phyloP scores from a whole-genome alignment of 2,329 filamentous ascomycete genomes.

The Paecilomyces variotii region DNA sequence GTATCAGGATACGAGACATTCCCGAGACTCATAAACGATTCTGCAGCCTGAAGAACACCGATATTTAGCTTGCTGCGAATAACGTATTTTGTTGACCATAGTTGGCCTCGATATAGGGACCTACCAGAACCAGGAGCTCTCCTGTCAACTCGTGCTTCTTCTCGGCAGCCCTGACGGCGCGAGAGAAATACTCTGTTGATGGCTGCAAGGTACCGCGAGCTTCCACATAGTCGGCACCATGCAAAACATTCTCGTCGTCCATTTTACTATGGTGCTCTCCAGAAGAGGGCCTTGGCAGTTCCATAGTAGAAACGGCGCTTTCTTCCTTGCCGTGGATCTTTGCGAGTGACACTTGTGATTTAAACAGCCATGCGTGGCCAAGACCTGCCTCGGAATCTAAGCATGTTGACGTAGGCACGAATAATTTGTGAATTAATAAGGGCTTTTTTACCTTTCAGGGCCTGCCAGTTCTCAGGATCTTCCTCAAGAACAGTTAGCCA shows the following conservation, averaged over 20 bases:
- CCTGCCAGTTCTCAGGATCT: conserved; percentile 36
- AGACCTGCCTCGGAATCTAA: conserved; percentile 29
- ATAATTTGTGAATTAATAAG: neutral
- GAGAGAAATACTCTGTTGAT: neutral
- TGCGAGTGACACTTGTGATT: conserved; percentile 42
- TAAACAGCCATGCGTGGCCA: conserved; percentile 44
- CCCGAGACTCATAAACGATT: conserved; percentile 46
- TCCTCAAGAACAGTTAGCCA: conserved; percentile 39
- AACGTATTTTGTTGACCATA: neutral
- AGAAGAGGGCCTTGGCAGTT: conserved; percentile 31
- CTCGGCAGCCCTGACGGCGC: conserved; percentile 22
- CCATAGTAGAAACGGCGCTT: neutral
- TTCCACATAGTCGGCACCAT: conserved; percentile 45
- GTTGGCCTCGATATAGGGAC: conserved; percentile 9
- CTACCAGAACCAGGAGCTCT: conserved; percentile 38
- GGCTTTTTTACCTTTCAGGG: conserved; percentile 33
- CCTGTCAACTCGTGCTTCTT: conserved; percentile 31
- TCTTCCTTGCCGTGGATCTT: conserved; percentile 39
- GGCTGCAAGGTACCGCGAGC: neutral
- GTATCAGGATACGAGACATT: conserved; percentile 40
- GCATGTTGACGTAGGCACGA: conserved; percentile 3
- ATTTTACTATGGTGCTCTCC: conserved; percentile 41
- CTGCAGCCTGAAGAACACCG: conserved; percentile 35
- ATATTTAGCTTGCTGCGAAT: neutral
- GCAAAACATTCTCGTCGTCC: conserved; percentile 43